Evolutionary conservation across 1,139 yeast species (phyloP), one percentile per base, ranked within the genome.

Genomic region (Petasospora rhodanensis): DNA sequence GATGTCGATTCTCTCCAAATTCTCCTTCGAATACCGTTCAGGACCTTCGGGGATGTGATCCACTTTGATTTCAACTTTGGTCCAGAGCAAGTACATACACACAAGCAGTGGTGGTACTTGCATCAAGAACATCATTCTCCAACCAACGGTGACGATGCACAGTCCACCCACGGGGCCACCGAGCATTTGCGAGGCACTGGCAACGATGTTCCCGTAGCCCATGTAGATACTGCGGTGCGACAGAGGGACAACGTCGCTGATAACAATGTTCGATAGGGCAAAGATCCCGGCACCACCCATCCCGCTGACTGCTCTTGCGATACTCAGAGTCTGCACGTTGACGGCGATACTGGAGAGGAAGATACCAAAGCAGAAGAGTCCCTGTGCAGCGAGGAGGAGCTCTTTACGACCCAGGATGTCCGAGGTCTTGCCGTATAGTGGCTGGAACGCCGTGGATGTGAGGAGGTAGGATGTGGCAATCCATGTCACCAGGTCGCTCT

Each of bases 81-180:
- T 61, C 3, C 56, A 43, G 51, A 43, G 19, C 3, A 38, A 11
- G 51, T 66, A 13, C 57, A 75, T 53, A 58, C 68, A 47, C 3
- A 59, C 14, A 7, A 73, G 26, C 4, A 84, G 73, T 25, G 82
- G 56, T 0, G 96, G 96, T 0, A 74, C 74, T 52, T 78, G 85
- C 14, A 67, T 46, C 33, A 66, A 64, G 51, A 78, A 78, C 25
- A 77, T 75, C 47, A 67, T 68, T 52, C 85, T 73, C 96, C 96
- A 87, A 7, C 95, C 95, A 44, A 76, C 67, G n/a, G 58, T 52
- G 38, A 78, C 84, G 15, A 89, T 73, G 20, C 85, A 61, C 20
- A 79, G 44, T 12, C 96, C 96, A 29, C 96, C 85, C 27, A 76
- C 49, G 0, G 79, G 70, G 9, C 87, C 91, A 18, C 91, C 89